Conservation (phyloP, 1,139 yeast genomes). For the Pichia sp. region DNA sequence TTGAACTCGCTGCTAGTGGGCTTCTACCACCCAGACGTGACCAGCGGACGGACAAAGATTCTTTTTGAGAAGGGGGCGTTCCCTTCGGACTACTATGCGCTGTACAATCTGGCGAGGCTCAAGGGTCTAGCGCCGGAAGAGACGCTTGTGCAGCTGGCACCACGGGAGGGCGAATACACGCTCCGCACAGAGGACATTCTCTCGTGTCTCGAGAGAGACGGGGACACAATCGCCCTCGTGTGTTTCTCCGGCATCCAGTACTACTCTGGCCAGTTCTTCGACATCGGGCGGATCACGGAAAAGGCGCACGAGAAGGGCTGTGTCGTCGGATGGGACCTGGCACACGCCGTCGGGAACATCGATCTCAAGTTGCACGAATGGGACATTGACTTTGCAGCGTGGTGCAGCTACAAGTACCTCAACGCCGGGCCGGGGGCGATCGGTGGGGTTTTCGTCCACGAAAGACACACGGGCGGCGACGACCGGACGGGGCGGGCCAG, state of each 20-base stretch:
- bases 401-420: conserved; percentile 90
- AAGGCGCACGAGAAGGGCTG: conserved; percentile 53
- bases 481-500: conserved; percentile 48
- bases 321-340: conserved; percentile 90
- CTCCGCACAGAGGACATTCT: conserved; percentile 63
- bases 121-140: conserved; percentile 53
- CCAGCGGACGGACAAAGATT: conserved; percentile 56
- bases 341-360: conserved; percentile 91
- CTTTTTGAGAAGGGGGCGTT: conserved; percentile 83
- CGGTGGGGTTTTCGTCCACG: conserved; percentile 77
- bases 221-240: conserved; percentile 66
- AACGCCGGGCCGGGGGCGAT: conserved; percentile 93
- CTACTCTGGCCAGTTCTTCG: conserved; percentile 86
- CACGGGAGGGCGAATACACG: conserved; percentile 51
- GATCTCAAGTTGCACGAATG: conserved; percentile 74
- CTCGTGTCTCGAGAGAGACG: conserved; percentile 48
- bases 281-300: conserved; percentile 62
- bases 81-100: conserved; percentile 89
- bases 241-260: conserved; percentile 88
- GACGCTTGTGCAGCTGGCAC: conserved; percentile 60
- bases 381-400: conserved; percentile 88
- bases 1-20: conserved; percentile 68
- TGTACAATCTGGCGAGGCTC: conserved; percentile 64
- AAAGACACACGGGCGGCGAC: conserved; percentile 35
- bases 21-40: conserved; percentile 60